A percentile compares a stretch with the other conserved stretches of the same genome.
Conservation (phyloP, 2,329 filamentous ascomycete species). For the Aspergillus sp. region DNA sequence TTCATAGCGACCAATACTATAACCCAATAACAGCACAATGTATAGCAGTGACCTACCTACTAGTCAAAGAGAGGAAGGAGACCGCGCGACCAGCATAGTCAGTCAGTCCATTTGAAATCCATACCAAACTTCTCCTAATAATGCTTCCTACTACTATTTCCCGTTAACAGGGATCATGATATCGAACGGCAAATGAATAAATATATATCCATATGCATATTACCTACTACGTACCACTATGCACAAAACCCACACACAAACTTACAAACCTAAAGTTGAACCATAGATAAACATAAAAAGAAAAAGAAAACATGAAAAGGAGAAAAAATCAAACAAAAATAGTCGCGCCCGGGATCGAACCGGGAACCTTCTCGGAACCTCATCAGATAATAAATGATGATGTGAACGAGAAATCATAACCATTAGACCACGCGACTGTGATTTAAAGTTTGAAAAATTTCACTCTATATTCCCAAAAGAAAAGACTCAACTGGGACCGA, state of each 20-base stretch:
- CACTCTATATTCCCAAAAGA: background rate
- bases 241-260: no score
- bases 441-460: background rate
- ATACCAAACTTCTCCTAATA: no score
- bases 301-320: background rate
- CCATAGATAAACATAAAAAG: background rate
- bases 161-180: no score
- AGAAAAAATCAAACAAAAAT: conserved; percentile 13
- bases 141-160: no score
- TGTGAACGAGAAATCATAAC: conserved; percentile 29
- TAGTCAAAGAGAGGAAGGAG: background rate
- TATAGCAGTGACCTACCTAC: background rate
- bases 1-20: no score
- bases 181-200: no score
- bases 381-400: background rate
- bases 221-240: no score
- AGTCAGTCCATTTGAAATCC: background rate
- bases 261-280: no score
- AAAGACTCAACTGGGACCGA: no score
- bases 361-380: conserved; percentile 21
- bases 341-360: conserved; percentile 29
- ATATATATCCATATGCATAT: no score
- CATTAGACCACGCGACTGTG: conserved; percentile 26
- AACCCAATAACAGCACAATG: background rate
- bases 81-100: background rate